Base-by-base conservation (phyloP, 176 grass and related monocot genomes). In the Ensete ventricosum region DNA sequence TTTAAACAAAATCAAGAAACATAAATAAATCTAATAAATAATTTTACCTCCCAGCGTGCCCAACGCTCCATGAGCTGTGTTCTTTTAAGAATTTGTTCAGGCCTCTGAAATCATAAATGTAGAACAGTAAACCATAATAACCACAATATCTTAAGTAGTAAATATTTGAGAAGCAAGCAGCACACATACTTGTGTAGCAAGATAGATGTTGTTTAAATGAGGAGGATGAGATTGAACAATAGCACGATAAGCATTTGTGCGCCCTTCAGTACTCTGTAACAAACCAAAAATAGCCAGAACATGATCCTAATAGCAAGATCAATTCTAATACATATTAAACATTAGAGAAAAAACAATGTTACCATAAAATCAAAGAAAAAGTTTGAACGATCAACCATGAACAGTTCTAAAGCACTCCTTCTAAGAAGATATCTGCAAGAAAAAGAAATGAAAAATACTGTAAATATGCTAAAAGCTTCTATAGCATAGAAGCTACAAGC, bases 341-440 rank as follows among this genome's bases (percentile, higher is more conserved):
- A 59, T 16, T 59, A 57, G 19, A 53, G 73, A 78, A 5, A 49
- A 77, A 3, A 80, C 80, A 59, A 14, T 65, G 59, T 26, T 98
- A 98, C 95, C 90, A 86, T 86, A 53, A 93, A 98, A 77, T 98
- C 95, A 84, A 98, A 93, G 84, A 98, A 98, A 81, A 89, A 98
- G 79, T 93, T 98, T 17, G 95, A 98, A 27, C 95, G 87, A 76
- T 98, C 95, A 67, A 98, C 82, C 95, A 98, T 98, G 81, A 98
- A 98, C 76, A 98, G 75, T 84, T 98, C 95, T 88, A 98, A 87
- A 81, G 95, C 90, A 74, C 95, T 98, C 80, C 95, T 92, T 52
- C 95, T 85, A 62, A 98, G 81, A 78, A 98, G 86, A 79, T 98
- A 98, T 78, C 95, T 98, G 86, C 71, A 81, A 81, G 25, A 54